Percentiles rank a stretch among this genome's conserved stretches.
Evolutionary conservation across 768 basidiomycete genomes (phyloP).

Genomic region (Mycena filopes): DNA sequence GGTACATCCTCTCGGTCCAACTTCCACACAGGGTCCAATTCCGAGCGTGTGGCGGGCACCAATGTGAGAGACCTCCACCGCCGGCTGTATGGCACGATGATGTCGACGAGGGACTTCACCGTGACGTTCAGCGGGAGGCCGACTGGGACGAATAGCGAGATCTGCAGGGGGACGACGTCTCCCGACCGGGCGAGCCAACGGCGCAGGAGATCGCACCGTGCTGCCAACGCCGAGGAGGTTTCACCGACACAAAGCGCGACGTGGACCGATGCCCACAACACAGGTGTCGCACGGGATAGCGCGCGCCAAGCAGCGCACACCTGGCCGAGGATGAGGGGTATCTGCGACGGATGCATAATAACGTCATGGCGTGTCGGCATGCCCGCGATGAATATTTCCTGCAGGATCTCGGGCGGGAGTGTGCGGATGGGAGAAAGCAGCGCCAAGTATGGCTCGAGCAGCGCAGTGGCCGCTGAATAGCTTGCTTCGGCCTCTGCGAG

Average conservation of each 20-base stretch:
- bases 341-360: slow-evolving; percentile 3
- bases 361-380: slow-evolving; percentile 3
- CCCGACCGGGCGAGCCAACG: slow-evolving; percentile 12
- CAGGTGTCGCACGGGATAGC: neutral
- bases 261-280: slow-evolving; percentile 15
- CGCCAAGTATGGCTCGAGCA: neutral
- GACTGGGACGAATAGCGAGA: neutral
- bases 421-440: slow-evolving; percentile 14
- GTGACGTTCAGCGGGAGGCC: too few species aligned
- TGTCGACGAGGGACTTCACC: neutral
- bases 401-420: slow-evolving; percentile 13
- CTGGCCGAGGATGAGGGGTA: slow-evolving; percentile 4
- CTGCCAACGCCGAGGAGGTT: neutral
- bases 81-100: neutral
- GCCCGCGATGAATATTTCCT: slow-evolving; percentile 14
- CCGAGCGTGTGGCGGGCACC: neutral
- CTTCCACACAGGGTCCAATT: neutral
- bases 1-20: slow-evolving; percentile 2
- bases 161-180: neutral
- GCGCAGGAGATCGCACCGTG: neutral
- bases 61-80: slow-evolving; percentile 5
- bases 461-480: neutral
- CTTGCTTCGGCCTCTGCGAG: neutral
- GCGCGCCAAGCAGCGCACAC: slow-evolving; percentile 14
- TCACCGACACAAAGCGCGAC: neutral